A percentile compares a stretch with the other conserved stretches of the same genome.
Conservation (phyloP, 345 rosid species). For the Eucalyptus viminalis region DNA sequence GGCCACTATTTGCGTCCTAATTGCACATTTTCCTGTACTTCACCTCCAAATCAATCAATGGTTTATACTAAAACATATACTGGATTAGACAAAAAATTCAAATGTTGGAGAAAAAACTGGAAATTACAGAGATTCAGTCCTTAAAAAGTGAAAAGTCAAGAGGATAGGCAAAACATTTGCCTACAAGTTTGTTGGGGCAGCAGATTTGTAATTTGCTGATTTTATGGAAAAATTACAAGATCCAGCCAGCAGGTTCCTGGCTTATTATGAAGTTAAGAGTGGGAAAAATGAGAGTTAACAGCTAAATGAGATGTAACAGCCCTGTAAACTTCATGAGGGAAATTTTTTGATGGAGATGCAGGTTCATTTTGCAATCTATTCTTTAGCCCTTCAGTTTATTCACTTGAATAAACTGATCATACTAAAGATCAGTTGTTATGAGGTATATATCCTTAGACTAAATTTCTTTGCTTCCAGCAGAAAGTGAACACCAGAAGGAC, state of each 20-base stretch:
- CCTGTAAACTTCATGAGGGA: not conserved
- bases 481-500: not conserved
- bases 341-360: not conserved
- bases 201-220: not conserved
- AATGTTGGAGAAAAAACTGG: not conserved
- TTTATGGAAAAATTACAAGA: not conserved
- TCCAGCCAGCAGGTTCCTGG: not conserved
- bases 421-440: not conserved
- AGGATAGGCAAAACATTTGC: not conserved
- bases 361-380: not conserved
- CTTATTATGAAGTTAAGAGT: not conserved
- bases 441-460: not conserved
- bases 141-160: not conserved
- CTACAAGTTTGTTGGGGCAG: too few species aligned
- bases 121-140: not conserved
- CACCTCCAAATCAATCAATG: not conserved
- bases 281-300: too few species aligned
- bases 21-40: not conserved
- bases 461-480: not conserved
- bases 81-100: not conserved
- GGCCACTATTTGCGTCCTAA: not conserved
- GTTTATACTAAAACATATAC: not conserved
- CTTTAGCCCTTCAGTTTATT: not conserved
- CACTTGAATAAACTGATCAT: not conserved
- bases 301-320: too few species aligned